Evolutionary conservation across 2,329 filamentous ascomycete species (phyloP), one percentile per base, ranked within the genome.

Genomic region (Phyllosticta citribraziliensis): DNA sequence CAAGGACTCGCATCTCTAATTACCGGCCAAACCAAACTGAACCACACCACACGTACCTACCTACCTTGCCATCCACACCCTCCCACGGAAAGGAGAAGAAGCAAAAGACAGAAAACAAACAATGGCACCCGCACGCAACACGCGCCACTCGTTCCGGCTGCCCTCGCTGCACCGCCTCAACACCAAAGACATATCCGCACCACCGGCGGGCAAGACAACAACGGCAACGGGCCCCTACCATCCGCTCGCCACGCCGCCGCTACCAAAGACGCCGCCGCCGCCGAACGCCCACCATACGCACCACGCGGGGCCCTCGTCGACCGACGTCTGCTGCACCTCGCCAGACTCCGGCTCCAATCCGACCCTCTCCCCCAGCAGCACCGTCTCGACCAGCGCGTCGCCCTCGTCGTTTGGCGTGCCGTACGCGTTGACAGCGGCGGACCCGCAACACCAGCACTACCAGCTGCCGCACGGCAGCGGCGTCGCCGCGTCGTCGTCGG

Each of bases 291-390:
- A 25, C 40, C 59, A 61, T 47, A 8, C 40, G 52, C 14, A 56
- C 54, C 5, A 54, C 47, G 1, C 40, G 40, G 10, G 52, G 40
- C 52, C 57, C 14, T 50, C 40, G 2, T 47, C 40, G 40, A n/a
- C 40, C 1, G 22, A 10, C 14, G 27, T 47, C 56, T 47, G 40
- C 40, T 47, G 14, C 40, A n/a, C 3, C 17, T 47, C 14, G 17
- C 69, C 70, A 0, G 62, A 66, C 69, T 27, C 55, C 0, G 62
- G 67, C 69, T 27, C 55, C 63, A 54, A 70, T 64, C 69, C 17
- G n/a, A 30, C 61, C 2, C 70, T 70, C 67, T 70, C 69, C 20
- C 70, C 70, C 6, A 25, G 66, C 63, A 55, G 51, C 30, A 47
- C 64, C 25, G 62, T 60, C 60, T 63, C 63, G 27, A 63, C 64